Evolutionary conservation across 2,329 filamentous ascomycete species (phyloP).

Genomic region (Sporothrix luriei): DNA sequence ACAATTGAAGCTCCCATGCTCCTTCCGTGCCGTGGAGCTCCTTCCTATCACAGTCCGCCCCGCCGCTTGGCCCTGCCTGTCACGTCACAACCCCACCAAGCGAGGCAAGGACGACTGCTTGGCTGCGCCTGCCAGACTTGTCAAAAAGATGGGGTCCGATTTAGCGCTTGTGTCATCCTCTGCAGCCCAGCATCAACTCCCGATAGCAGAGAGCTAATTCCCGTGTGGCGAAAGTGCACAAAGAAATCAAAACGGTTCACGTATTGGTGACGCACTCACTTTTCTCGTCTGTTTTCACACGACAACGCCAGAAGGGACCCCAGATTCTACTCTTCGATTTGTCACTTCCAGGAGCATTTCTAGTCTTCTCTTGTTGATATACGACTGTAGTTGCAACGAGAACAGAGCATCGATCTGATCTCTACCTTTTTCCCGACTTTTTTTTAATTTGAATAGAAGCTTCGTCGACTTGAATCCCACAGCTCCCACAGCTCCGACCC

Average conservation of each 20-base stretch:
- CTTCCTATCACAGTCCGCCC: neutral
- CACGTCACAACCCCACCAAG: conserved; percentile 17
- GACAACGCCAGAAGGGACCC: conserved; percentile 17
- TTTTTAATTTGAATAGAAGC: neutral
- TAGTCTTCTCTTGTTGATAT: no score
- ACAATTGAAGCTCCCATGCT: neutral
- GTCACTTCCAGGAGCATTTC: neutral
- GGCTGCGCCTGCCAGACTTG: neutral
- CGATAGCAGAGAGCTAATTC: neutral
- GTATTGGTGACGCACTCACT: conserved; percentile 14
- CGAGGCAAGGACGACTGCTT: no score
- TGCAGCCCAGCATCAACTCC: neutral
- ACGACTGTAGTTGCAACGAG: neutral
- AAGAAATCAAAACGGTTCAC: neutral
- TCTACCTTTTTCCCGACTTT: neutral
- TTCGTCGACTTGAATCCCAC: neutral
- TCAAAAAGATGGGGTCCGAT: neutral
- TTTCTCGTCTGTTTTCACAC: neutral
- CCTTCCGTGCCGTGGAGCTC: neutral
- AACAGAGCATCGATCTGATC: conserved; percentile 1
- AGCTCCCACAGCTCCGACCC: no score
- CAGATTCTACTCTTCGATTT: neutral
- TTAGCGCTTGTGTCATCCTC: conserved; percentile 16
- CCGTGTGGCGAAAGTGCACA: conserved; percentile 1
- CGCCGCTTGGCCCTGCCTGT: conserved; percentile 20